phyloP scores from a whole-genome alignment of 352 stramenopile species.

The Pythium utonaiense region DNA sequence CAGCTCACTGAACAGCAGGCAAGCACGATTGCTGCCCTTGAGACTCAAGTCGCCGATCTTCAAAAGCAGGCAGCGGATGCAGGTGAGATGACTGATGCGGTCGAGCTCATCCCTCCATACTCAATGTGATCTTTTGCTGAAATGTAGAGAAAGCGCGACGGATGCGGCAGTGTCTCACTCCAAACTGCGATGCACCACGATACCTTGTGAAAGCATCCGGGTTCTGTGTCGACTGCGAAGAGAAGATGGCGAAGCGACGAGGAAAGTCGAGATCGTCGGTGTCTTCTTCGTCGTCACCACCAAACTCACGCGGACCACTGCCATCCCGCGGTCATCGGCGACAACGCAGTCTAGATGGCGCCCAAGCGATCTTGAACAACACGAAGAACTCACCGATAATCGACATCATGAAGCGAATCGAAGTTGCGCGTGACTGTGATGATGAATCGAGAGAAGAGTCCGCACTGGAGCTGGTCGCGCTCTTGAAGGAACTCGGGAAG shows the following conservation, averaged over 20 bases:
- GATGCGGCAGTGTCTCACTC: constrained; percentile 53
- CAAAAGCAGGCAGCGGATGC: constrained; percentile 47
- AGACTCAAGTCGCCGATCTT: constrained; percentile 30
- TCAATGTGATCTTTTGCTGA: background rate
- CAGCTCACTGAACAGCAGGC: background rate
- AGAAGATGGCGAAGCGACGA: constrained; percentile 20
- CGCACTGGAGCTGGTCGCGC: constrained; percentile 32
- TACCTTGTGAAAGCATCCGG: constrained; percentile 59
- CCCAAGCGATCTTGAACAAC: constrained; percentile 29
- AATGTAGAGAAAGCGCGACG: constrained; percentile 42
- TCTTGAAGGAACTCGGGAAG: constrained; percentile 43
- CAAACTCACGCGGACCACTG: background rate
- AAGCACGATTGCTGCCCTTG: constrained; percentile 28
- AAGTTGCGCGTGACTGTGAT: constrained; percentile 21
- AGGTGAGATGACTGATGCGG: background rate
- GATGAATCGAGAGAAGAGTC: constrained; percentile 17
- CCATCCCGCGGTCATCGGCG: constrained; percentile 25
- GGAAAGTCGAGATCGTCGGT: constrained; percentile 10
- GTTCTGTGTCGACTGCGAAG: constrained; percentile 65
- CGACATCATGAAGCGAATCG: constrained; percentile 35
- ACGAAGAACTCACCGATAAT: constrained; percentile 42
- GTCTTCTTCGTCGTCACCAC: constrained; percentile 3
- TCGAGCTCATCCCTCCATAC: background rate
- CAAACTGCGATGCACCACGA: constrained; percentile 58
- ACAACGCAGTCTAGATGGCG: constrained; percentile 47